Base-by-base conservation (phyloP, 2,329 filamentous ascomycete species). In the Periconia macrospinosa region DNA sequence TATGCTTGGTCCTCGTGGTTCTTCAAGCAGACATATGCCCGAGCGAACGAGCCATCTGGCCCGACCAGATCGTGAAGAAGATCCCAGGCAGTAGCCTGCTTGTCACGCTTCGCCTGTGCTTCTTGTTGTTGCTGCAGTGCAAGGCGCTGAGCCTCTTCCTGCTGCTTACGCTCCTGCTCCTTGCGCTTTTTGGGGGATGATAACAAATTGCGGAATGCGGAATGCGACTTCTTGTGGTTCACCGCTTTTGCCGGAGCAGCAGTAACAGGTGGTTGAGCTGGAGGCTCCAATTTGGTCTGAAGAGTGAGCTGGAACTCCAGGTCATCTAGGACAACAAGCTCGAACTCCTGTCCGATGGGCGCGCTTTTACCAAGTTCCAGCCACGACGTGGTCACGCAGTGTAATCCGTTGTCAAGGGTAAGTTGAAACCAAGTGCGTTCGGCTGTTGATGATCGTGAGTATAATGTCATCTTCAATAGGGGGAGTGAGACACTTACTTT, bases 221-320 rank as follows among this genome's bases (percentile, higher is more conserved):
- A 75, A 40, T 70, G 66, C 13, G 91, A 95, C 45, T 90, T 84
- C 79, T 97, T 97, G 60, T 82, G 79, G 78, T 74, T 88, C 86
- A 67, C 76, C 64, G 81, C 73, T 71, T 91, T 93, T 2, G 89
- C 85, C 2, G 86, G 76, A 44, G 71, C 67, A 44, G 71, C 67
- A 23, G 75, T 68, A 35, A 73, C 56, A 43, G 63, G 60, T 56
- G 75, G 74, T 53, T 79, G 77, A 18, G 88, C 82, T 23, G 87
- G 86, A 6, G 90, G 90, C 68, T 92, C 90, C 61, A 97, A 82
- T 78, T 97, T 97, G 60, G 96, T 95, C 62, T 97, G 96, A 14
- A 99, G 83, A 0, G 94, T 97, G 40, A 99, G 84, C 75, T 99
- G 94, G 78, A 99, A 99, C 74, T 99, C 94, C n/a, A 99, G 85